Evolutionary conservation across 139 green algal species (phyloP), one percentile per base, ranked within the genome.

Genomic region (Auxenochlorella protothecoides): DNA sequence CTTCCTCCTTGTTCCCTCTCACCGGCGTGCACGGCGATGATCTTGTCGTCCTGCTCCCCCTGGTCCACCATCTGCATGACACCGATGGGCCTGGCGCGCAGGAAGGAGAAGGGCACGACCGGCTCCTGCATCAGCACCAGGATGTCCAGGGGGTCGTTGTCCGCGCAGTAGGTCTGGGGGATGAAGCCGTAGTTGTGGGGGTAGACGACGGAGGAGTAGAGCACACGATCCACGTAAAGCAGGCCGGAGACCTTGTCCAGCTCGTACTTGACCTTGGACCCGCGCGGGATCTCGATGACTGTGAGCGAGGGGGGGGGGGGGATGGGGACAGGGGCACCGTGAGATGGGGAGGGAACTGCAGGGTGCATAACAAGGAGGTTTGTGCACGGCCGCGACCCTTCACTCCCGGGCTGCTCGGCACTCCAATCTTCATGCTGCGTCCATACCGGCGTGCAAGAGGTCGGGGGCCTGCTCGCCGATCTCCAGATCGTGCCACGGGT

Each of bases 41-140:
- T 60, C 79, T 93, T 94, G 81, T 92, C 89, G 67, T 92, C 87
- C 66, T 86, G 84, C 80, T 96, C 89, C 4, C 89, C 92, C 83
- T 96, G 87, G 80, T 97, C 93, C 15, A 97, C 78, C 93, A 97
- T 97, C 53, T 85, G 82, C 93, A 98, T 97, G 27, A 97, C 87
- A 57, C 93, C 93, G 57, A 98, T 97, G 57, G 90, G 88, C 66
- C 84, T 86, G 13, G 83, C 87, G 4, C 91, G 78, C 81, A 97
- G 71, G 80, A 96, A 97, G 73, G 83, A 90, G 85, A 96, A 94
- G 53, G 91, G 91, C 55, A 91, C 84, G 12, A 95, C 91, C 7
- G 89, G 83, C 77, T 95, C 91, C 79, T 96, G 81, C 91, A 96
- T 95, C 56, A 97, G 85, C 27, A 97, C 90, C 8, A 97, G 85